phyloP scores from a whole-genome alignment of 2,329 filamentous ascomycete species.

The Aurifilum marmelostoma region DNA sequence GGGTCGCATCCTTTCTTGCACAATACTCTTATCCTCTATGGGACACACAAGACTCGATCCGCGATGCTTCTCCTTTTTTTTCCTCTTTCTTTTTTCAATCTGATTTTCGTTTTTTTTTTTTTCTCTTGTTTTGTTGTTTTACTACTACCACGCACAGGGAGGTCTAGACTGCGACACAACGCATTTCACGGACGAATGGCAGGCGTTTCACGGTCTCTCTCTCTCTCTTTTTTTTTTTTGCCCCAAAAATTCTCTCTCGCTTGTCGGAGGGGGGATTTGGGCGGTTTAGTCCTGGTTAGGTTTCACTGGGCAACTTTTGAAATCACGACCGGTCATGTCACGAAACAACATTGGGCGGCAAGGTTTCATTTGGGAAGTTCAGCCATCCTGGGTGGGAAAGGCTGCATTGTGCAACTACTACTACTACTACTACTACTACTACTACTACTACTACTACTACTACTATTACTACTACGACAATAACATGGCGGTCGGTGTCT shows the following conservation, averaged over 20 bases:
- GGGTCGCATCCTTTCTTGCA: no score
- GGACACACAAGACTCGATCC: background rate
- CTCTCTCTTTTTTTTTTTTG: background rate
- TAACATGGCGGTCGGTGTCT: background rate
- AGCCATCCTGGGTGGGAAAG: background rate
- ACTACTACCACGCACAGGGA: background rate
- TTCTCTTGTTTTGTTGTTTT: background rate
- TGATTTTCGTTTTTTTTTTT: background rate
- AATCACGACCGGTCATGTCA: slow-evolving; percentile 6
- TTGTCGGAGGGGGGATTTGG: background rate
- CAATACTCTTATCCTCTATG: no score
- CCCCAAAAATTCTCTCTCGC: no score
- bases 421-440: background rate
- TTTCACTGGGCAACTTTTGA: background rate
- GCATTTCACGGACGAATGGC: slow-evolving; percentile 13
- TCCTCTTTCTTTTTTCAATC: background rate
- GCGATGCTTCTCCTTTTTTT: background rate
- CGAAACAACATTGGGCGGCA: slow-evolving; percentile 1
- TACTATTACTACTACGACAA: background rate
- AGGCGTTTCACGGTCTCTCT: slow-evolving; percentile 12
- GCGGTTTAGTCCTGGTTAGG: slow-evolving; percentile 1
- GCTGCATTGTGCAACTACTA: background rate
- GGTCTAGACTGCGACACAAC: slow-evolving; percentile 12
- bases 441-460: no score
- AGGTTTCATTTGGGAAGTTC: background rate